A percentile compares a stretch with the other conserved stretches of the same genome.
Conservation (phyloP, 192 early-diverging fungal species). For the Umbelopsis sp. region DNA sequence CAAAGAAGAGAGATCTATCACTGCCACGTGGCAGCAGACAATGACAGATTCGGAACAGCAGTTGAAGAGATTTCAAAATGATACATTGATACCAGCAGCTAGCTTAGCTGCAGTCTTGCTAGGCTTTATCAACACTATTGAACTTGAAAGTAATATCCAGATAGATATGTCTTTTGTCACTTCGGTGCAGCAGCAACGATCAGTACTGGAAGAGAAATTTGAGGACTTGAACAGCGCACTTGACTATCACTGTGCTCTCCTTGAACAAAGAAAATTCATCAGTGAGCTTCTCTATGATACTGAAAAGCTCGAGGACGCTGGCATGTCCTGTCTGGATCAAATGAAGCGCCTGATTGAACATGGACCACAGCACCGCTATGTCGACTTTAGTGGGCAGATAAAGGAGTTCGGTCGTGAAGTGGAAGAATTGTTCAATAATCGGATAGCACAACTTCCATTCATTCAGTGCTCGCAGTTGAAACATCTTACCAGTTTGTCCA, state of each 20-base stretch:
- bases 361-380: not conserved
- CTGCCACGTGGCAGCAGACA: too few relatives aligned
- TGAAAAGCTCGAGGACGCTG: not conserved
- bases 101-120: too few relatives aligned
- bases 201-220: not conserved
- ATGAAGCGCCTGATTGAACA: not conserved
- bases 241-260: not conserved
- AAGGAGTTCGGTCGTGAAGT: not conserved
- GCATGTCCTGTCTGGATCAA: not conserved
- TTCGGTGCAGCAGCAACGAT: not conserved
- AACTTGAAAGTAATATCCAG: too few relatives aligned
- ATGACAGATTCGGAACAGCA: too few relatives aligned
- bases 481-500: not conserved
- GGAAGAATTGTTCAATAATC: not conserved
- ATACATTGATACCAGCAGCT: too few relatives aligned
- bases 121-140: too few relatives aligned
- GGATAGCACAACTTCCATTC: not conserved
- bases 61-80: too few relatives aligned
- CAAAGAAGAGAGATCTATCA: not conserved
- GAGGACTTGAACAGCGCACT: not conserved
- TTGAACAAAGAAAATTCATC: not conserved
- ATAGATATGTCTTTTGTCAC: not conserved
- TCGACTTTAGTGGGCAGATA: constrained; percentile 5
- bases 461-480: not conserved
- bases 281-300: not conserved